Base-by-base conservation (phyloP, 768 basidiomycete genomes). In the Sporobolomyces roseus region DNA sequence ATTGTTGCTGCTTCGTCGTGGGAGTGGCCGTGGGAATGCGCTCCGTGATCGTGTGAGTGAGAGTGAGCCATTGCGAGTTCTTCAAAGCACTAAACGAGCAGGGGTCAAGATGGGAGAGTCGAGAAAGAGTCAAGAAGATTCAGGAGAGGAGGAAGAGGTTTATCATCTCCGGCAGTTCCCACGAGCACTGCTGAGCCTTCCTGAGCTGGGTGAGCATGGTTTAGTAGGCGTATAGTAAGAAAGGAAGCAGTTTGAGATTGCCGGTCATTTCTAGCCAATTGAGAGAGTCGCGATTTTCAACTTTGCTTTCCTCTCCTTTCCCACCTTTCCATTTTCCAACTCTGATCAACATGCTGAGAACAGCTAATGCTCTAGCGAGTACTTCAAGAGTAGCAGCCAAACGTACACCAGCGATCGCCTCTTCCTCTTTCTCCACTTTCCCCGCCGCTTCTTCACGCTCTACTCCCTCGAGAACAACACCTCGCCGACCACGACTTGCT, bases 371-470 rank as follows among this genome's bases (percentile, higher is more conserved):
- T 46, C 56, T 59, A n/a, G 41, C 41, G 41, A 59, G 56, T 29
- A 59, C 55, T 12, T 56, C 55, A 32, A n/a, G n/a, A n/a, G n/a
- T n/a, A n/a, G n/a, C n/a, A n/a, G n/a, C n/a, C n/a, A n/a, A n/a
- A n/a, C n/a, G n/a, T n/a, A n/a, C n/a, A n/a, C n/a, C n/a, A n/a
- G n/a, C n/a, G n/a, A 14, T 49, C 61, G 36, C 29, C 45, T 9
- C 55, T 7, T n/a, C 45, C 33, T 12, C 54, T 21, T 14, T 48
- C 35, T 68, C 61, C 13, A 43, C 66, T 21, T 10, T 60, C 65
- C 9, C 53, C 65, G 49, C 65, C 54, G 56, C 54, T 35, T 56
- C 36, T 41, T 51, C 50, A n/a, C 32, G 43, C 63, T 43, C 38
- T 49, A 8, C 56, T 45, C 53, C 58, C n/a, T 25, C 32, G 9